Evolutionary conservation across 2,329 filamentous ascomycete species (phyloP).

Genomic region (Fusarium nygamai): DNA sequence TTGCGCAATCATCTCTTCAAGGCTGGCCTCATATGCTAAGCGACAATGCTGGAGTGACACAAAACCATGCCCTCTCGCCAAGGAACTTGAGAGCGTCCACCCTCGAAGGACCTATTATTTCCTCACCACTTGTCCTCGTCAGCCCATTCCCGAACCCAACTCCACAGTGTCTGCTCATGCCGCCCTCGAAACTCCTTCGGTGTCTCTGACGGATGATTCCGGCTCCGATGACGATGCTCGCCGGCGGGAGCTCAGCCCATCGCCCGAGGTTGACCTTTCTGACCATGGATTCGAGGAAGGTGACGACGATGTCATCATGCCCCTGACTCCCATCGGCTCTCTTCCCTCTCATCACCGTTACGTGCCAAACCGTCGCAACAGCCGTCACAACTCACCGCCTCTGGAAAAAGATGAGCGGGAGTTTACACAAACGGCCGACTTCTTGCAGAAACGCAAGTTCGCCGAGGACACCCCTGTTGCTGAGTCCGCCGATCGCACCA

Average conservation of each 20-base stretch:
- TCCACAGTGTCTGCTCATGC: slow-evolving; percentile 37
- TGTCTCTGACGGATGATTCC: slow-evolving; percentile 67
- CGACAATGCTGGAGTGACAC: slow-evolving; percentile 81
- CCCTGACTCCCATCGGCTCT: slow-evolving; percentile 70
- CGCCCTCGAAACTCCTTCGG: slow-evolving; percentile 82
- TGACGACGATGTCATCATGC: slow-evolving; percentile 68
- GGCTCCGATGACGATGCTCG: slow-evolving; percentile 77
- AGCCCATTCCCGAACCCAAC: slow-evolving; percentile 73
- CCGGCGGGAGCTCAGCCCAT: slow-evolving; percentile 81
- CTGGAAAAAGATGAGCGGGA: slow-evolving; percentile 95
- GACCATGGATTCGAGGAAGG: slow-evolving; percentile 84
- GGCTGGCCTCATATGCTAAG: slow-evolving; percentile 89
- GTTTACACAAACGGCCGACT: slow-evolving; percentile 94
- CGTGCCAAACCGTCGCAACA: slow-evolving; percentile 51
- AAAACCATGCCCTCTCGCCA: slow-evolving; percentile 86
- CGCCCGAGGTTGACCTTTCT: slow-evolving; percentile 92
- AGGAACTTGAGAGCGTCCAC: slow-evolving; percentile 91
- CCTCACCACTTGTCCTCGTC: slow-evolving; percentile 86
- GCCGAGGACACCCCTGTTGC: slow-evolving; percentile 52
- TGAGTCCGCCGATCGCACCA: slow-evolving; percentile 46
- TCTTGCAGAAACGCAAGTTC: slow-evolving; percentile 75
- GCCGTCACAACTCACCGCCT: slow-evolving; percentile 82
- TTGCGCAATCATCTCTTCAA: slow-evolving; percentile 92
- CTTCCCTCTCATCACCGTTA: slow-evolving; percentile 62
- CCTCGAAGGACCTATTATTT: slow-evolving; percentile 97